Percentiles rank a stretch among this genome's conserved stretches.
These are phyloP conservation scores for Pascua sp. DNA, from an alignment of 1,284 basidiomycete species.

Conservation along the genomic window DNA sequence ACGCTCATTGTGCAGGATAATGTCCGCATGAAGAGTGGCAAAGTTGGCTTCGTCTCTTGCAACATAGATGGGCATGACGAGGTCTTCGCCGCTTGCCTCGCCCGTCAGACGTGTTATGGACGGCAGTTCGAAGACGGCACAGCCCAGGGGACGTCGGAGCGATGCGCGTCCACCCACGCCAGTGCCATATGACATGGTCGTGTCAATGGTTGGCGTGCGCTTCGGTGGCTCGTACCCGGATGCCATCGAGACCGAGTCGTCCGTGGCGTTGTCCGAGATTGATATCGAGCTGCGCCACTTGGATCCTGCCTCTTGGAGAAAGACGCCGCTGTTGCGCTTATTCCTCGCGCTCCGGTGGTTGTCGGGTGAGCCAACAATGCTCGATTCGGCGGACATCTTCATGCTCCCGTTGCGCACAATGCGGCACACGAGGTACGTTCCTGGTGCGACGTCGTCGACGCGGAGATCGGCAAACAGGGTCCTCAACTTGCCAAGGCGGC, in stretches of 20 bases:
- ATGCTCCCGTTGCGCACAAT: slow-evolving; percentile 85
- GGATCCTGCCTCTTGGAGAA: slow-evolving; percentile 4
- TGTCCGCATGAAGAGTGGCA: slow-evolving; percentile 90
- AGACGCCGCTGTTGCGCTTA: slow-evolving; percentile 13
- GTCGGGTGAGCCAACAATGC: slow-evolving; percentile 49
- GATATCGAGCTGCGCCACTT: slow-evolving; percentile 23
- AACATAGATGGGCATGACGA: slow-evolving; percentile 83
- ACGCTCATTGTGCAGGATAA: slow-evolving; percentile 73
- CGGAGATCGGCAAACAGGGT: slow-evolving; percentile 88
- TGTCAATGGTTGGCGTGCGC: slow-evolving; percentile 31
- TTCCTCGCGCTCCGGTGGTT: slow-evolving; percentile 3
- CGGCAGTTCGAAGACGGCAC: slow-evolving; percentile 82
- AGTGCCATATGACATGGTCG: slow-evolving; percentile 12
- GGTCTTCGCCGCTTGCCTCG: slow-evolving; percentile 58
- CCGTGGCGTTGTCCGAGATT: slow-evolving; percentile 32
- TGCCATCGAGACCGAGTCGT: slow-evolving; percentile 44
- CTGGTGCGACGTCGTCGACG: slow-evolving; percentile 74
- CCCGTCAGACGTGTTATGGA: slow-evolving; percentile 59
- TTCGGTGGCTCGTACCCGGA: slow-evolving; percentile 35
- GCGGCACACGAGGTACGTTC: slow-evolving; percentile 81
- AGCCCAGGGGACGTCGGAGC: slow-evolving; percentile 86
- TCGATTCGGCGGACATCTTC: slow-evolving; percentile 64
- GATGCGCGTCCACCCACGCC: slow-evolving; percentile 23
- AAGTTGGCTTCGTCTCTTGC: slow-evolving; percentile 81
- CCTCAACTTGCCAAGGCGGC: slow-evolving; percentile 57